Evolutionary conservation across 148 eudicot genomes (phyloP).

Genomic region (Rhododendron henanense): DNA sequence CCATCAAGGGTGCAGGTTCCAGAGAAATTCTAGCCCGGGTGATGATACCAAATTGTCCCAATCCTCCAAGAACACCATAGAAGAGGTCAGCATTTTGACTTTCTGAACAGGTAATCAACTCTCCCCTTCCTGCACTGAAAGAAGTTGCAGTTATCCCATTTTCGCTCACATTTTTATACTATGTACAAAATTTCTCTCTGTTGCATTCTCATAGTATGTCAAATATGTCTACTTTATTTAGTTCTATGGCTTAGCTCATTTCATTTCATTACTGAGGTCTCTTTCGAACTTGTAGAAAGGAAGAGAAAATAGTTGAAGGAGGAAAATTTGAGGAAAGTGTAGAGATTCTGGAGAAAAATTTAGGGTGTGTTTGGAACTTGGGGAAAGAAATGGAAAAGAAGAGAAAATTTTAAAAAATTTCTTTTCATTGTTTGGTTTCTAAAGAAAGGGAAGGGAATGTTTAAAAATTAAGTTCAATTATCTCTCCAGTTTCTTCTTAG

Average conservation of each 20-base stretch:
- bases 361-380: too few relatives aligned
- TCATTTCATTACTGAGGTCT: background rate
- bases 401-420: too few relatives aligned
- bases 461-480: too few relatives aligned
- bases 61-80: constrained; percentile 84
- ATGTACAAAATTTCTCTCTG: background rate
- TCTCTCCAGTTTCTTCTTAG: too few relatives aligned
- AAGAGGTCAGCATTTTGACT: constrained; percentile 73
- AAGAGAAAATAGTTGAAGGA: background rate
- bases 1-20: constrained; percentile 29
- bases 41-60: constrained; percentile 94
- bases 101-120: constrained; percentile 60
- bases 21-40: constrained; percentile 45
- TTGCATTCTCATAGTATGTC: background rate
- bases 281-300: background rate
- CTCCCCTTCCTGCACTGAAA: constrained; percentile 66
- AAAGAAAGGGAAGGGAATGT: too few relatives aligned
- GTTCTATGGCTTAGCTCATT: background rate
- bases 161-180: background rate
- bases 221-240: background rate
- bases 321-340: background rate
- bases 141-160: constrained; percentile 2
- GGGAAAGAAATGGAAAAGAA: too few relatives aligned
- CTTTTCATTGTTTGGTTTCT: too few relatives aligned
- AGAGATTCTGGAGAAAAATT: background rate